Conservation (phyloP, 306 rosid genomes). For the Cucurbita pepo region DNA sequence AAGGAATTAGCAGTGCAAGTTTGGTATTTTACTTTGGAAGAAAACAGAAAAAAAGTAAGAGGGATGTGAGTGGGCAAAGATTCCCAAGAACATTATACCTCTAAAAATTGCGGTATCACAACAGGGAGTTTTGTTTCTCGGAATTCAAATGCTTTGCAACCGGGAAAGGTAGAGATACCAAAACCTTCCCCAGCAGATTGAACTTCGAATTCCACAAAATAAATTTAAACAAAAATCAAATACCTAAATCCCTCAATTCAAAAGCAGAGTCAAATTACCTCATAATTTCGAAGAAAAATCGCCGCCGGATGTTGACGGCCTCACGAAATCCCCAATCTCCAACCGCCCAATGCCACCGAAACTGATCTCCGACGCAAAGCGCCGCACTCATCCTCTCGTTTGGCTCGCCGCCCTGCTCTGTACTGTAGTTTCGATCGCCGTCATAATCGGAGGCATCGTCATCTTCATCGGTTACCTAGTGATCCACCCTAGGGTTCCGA, state of each 20-base stretch:
- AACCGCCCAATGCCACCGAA: conserved; percentile 7
- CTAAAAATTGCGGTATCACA: neutral
- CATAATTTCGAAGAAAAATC: neutral
- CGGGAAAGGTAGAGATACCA: conserved; percentile 89
- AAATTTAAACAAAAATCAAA: neutral
- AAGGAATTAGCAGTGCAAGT: neutral
- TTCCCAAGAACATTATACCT: neutral
- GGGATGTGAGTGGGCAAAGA: neutral
- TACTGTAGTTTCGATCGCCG: conserved; percentile 38
- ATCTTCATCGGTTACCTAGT: conserved; percentile 41
- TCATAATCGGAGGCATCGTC: conserved; percentile 33
- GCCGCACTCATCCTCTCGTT: conserved; percentile 29
- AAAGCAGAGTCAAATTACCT: neutral
- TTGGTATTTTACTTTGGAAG: neutral
- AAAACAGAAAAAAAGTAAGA: neutral
- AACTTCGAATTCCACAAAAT: conserved; percentile 19
- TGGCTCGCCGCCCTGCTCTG: conserved; percentile 53
- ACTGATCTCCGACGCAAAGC: neutral
- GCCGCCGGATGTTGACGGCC: conserved; percentile 1
- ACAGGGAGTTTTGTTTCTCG: neutral
- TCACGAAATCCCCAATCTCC: neutral
- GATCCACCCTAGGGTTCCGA: conserved; percentile 70
- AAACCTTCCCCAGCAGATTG: conserved; percentile 44
- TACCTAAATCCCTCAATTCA: neutral
- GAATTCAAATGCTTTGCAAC: conserved; percentile 25